Conservation (phyloP, 352 stramenopile genomes). For the Pythium graminicola region DNA sequence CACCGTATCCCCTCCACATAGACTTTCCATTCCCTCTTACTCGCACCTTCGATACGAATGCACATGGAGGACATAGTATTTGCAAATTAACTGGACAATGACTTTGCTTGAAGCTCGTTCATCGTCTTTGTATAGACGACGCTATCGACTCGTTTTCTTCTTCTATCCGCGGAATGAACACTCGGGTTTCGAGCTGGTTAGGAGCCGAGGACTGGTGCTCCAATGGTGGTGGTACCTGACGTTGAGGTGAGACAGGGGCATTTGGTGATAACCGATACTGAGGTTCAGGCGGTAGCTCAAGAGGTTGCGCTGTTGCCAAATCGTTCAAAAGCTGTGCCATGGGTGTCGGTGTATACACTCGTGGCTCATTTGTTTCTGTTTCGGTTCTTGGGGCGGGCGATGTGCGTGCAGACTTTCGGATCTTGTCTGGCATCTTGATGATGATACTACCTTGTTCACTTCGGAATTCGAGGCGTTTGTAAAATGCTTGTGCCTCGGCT, state of each 20-base stretch:
- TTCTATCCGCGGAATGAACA: slow-evolving; percentile 11
- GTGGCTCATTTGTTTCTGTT: background rate
- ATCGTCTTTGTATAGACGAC: slow-evolving; percentile 3
- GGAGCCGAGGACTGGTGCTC: slow-evolving; percentile 2
- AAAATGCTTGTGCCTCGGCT: slow-evolving; percentile 36
- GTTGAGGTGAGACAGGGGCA: slow-evolving; percentile 8
- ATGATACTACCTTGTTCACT: slow-evolving; percentile 56
- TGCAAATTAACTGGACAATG: no score
- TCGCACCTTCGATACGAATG: no score
- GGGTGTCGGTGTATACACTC: slow-evolving; percentile 10
- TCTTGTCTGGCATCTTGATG: slow-evolving; percentile 56
- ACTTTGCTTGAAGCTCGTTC: no score
- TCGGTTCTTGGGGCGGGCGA: background rate
- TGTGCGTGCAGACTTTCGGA: background rate
- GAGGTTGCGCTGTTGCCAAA: slow-evolving; percentile 12
- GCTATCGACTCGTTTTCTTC: slow-evolving; percentile 10
- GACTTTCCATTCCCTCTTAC: no score
- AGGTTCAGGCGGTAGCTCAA: slow-evolving; percentile 20
- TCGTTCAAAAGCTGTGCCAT: slow-evolving; percentile 18
- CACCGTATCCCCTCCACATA: background rate
- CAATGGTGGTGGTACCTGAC: background rate
- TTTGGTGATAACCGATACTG: slow-evolving; percentile 23
- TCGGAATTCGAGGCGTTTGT: slow-evolving; percentile 50
- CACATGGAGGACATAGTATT: background rate
- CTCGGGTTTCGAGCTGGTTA: slow-evolving; percentile 1